Evolutionary conservation across 2,329 filamentous ascomycete species (phyloP), one percentile per base, ranked within the genome.

Genomic region (Ophiostoma piceae): DNA sequence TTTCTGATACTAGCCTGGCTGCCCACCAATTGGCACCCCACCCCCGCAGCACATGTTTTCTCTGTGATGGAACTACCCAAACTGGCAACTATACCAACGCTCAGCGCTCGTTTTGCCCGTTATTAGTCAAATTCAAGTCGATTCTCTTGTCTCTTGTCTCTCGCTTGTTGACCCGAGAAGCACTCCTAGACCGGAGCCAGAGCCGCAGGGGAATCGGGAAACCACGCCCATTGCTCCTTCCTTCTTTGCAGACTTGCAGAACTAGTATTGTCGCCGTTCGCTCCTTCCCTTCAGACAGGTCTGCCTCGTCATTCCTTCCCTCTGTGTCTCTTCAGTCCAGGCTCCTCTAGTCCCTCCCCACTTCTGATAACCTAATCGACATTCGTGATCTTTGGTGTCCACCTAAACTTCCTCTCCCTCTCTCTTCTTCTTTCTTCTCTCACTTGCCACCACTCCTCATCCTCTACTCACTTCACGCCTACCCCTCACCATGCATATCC

Each of bases 401-500:
- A 41, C 65, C 6, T 39, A 43, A 29, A 47, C 37, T 41, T 47
- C 14, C 22, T 43, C 51, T 26, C 9, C 14, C 54, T 60, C 32
- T 6, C 26, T 60, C 54, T 22, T 51, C 47, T 37, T 37, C 47
- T 57, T 57, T 57, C 22, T 26, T 62, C 8, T 11, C 22, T 26
- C 19, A 57, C 8, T 29, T n/a, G 11, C 51, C 16, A 3, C 51
- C 35, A 22, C 64, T 29, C 64, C 37, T 64, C 43, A n/a, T 1
- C 62, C 35, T 65, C 62, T 22, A 12, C 41, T 26, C n/a, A 14
- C 66, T 67, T 22, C 65, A 9, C 16, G 32, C 11, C 41, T 43
- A 29, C 14, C n/a, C 37, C 37, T 47, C 51, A 22, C 76, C 71
- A 88, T 88, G 86, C 86, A 88, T 75, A 88, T 88, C 75, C 84